phyloP scores from a whole-genome alignment of 371 early-diverging fungal species.

The Mucor sp. region DNA sequence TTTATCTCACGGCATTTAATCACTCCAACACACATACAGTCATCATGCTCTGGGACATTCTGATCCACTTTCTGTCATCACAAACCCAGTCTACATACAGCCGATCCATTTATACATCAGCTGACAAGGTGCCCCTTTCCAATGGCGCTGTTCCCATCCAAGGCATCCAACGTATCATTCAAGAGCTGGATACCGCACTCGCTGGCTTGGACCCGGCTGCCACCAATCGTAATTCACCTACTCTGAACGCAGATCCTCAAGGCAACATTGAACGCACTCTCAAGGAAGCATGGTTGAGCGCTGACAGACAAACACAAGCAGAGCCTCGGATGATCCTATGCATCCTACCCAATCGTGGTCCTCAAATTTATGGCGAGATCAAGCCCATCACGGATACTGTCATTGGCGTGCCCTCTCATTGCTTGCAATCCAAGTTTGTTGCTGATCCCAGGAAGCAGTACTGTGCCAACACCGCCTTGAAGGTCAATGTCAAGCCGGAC shows the following conservation, averaged over 20 bases:
- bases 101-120: slow-evolving; percentile 86
- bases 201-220: slow-evolving; percentile 64
- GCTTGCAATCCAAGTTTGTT: slow-evolving; percentile 81
- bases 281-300: slow-evolving; percentile 68
- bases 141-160: slow-evolving; percentile 61
- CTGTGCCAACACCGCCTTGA: slow-evolving; percentile 77
- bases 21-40: slow-evolving; percentile 29
- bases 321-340: slow-evolving; percentile 80
- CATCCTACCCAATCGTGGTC: slow-evolving; percentile 84
- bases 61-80: slow-evolving; percentile 80
- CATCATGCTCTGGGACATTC: slow-evolving; percentile 81
- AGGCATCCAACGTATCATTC: slow-evolving; percentile 58
- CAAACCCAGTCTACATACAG: slow-evolving; percentile 75
- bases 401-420: slow-evolving; percentile 91
- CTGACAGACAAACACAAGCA: slow-evolving; percentile 70
- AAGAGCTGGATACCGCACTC: slow-evolving; percentile 57
- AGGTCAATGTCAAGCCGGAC: slow-evolving; percentile 91
- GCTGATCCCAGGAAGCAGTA: slow-evolving; percentile 65
- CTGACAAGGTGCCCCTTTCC: slow-evolving; percentile 55
- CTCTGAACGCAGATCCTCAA: slow-evolving; percentile 68
- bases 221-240: slow-evolving; percentile 59
- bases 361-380: slow-evolving; percentile 88
- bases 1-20: neutral
- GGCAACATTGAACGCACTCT: slow-evolving; percentile 66
- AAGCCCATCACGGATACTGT: slow-evolving; percentile 94